A percentile compares a stretch with the other conserved stretches of the same genome.
phyloP scores from a whole-genome alignment of 768 basidiomycete genomes.

The Lentinula detonsa region DNA sequence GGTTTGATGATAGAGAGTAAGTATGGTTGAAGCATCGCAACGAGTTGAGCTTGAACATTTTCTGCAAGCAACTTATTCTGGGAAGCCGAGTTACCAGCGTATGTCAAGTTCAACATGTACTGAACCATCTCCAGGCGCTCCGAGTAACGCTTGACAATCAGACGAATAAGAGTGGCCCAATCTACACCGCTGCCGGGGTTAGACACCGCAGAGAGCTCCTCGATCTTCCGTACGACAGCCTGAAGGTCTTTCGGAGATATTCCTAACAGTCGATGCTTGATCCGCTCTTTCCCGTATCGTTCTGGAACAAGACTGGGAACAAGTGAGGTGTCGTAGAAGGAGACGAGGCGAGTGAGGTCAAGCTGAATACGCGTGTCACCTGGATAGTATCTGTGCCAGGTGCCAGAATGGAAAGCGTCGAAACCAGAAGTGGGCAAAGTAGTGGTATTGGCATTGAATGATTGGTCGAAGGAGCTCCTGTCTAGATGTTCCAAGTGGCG shows the following conservation, averaged over 20 bases:
- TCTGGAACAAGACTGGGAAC: slow-evolving; percentile 27
- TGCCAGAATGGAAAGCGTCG: slow-evolving; percentile 26
- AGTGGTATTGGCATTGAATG: not conserved
- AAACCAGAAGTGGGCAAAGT: not conserved
- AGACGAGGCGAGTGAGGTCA: slow-evolving; percentile 33
- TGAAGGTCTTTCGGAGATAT: slow-evolving; percentile 23
- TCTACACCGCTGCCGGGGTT: slow-evolving; percentile 24
- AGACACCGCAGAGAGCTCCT: slow-evolving; percentile 15
- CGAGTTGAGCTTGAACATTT: slow-evolving; percentile 20
- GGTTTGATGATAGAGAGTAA: slow-evolving; percentile 13
- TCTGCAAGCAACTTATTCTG: slow-evolving; percentile 10
- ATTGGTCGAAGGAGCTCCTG: too few relatives aligned
- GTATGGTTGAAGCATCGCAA: slow-evolving; percentile 27
- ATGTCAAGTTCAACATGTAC: slow-evolving; percentile 24
- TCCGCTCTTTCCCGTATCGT: slow-evolving; percentile 24
- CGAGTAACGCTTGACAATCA: slow-evolving; percentile 35
- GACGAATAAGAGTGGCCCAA: slow-evolving; percentile 31
- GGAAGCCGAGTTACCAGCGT: not conserved
- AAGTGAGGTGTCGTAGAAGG: slow-evolving; percentile 35
- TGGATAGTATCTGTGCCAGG: slow-evolving; percentile 35
- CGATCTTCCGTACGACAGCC: slow-evolving; percentile 19
- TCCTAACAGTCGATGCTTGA: slow-evolving; percentile 27
- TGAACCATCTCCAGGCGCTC: slow-evolving; percentile 34
- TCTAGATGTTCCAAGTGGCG: not conserved
- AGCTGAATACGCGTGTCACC: slow-evolving; percentile 37